phyloP scores from a whole-genome alignment of 805 yeast species.

The Kuraishia capsulata region DNA sequence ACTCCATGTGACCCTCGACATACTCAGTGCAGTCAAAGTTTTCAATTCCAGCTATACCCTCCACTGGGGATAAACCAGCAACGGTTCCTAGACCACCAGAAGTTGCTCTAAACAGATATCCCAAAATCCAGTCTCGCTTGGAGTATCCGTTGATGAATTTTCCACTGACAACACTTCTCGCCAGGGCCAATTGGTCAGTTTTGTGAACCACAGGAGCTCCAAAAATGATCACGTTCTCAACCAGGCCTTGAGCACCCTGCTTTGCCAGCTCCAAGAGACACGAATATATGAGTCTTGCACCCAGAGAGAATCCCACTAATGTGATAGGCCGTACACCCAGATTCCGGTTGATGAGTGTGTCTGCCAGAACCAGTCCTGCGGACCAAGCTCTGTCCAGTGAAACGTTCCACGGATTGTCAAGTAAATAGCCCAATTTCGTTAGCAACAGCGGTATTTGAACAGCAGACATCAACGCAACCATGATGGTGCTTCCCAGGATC shows the following conservation, averaged over 20 bases:
- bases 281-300: constrained; percentile 86
- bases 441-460: constrained; percentile 88
- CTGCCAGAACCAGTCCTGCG: constrained; percentile 87
- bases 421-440: constrained; percentile 76
- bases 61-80: constrained; percentile 79
- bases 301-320: constrained; percentile 86
- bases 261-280: constrained; percentile 82
- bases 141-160: constrained; percentile 86
- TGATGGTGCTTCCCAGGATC: constrained; percentile 81
- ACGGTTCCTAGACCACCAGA: constrained; percentile 90
- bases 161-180: constrained; percentile 84
- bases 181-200: constrained; percentile 66
- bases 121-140: constrained; percentile 88
- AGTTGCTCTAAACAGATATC: constrained; percentile 91
- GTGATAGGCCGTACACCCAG: constrained; percentile 91
- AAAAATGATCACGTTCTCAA: constrained; percentile 80
- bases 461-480: constrained; percentile 87
- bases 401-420: constrained; percentile 98
- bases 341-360: constrained; percentile 77
- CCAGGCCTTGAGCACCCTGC: constrained; percentile 76
- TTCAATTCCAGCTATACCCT: constrained; percentile 55
- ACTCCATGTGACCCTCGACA: constrained; percentile 97
- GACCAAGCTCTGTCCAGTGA: constrained; percentile 96
- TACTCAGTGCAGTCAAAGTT: constrained; percentile 79
- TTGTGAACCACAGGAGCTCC: constrained; percentile 85